These are phyloP conservation scores for Polytrichum formosum DNA, from an alignment of 225 moss, liverwort and hornwort genomes.

Conservation along the genomic window DNA sequence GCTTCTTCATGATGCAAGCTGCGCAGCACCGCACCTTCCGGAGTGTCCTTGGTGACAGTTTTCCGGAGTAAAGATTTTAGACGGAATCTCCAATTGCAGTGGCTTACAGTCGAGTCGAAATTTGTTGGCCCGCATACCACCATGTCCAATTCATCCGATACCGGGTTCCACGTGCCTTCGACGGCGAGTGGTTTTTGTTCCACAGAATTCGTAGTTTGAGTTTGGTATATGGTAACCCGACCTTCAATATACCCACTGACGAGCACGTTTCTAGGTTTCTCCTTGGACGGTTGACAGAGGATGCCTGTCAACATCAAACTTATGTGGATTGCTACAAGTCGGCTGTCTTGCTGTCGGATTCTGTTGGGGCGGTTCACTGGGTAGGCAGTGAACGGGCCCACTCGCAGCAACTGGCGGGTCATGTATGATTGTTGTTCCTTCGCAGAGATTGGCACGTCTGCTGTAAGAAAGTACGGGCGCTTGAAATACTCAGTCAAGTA, in stretches of 20 bases:
- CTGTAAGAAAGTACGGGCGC: background rate
- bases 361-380: background rate
- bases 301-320: background rate
- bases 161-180: slow-evolving; percentile 1
- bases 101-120: background rate
- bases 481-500: background rate
- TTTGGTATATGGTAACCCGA: background rate
- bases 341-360: background rate
- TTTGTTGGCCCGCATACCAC: background rate
- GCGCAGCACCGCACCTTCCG: background rate
- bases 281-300: background rate
- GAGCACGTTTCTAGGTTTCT: background rate
- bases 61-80: background rate
- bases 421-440: background rate
- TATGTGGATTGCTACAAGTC: background rate
- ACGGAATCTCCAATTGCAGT: background rate
- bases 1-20: background rate
- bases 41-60: background rate
- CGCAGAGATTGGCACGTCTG: background rate
- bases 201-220: background rate
- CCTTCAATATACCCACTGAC: background rate
- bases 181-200: background rate
- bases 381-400: background rate
- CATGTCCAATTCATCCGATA: background rate
- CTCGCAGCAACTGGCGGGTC: background rate